phyloP scores from a whole-genome alignment of 1,284 basidiomycete genomes.

The Malassezia slooffiae region DNA sequence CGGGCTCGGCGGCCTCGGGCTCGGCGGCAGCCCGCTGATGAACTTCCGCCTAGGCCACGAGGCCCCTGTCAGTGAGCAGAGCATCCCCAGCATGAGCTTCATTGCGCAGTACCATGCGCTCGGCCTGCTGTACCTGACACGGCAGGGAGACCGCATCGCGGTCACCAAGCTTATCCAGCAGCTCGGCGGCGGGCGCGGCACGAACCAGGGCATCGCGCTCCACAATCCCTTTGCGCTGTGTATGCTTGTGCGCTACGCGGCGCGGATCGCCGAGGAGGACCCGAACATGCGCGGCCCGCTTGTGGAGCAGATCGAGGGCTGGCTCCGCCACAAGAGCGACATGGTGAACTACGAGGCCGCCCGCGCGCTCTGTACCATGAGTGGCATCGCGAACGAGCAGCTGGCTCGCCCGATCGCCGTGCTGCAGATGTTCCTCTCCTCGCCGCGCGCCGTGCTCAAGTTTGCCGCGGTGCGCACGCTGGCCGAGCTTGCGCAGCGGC shows the following conservation, averaged over 20 bases:
- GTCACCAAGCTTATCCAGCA: constrained; percentile 99
- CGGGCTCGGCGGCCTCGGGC: constrained; percentile 43
- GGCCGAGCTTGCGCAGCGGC: constrained; percentile 64
- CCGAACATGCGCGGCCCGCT: constrained; percentile 53
- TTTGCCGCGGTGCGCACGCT: constrained; percentile 95
- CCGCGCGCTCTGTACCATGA: constrained; percentile 92
- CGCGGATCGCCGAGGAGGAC: constrained; percentile 96
- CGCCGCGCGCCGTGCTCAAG: constrained; percentile 60
- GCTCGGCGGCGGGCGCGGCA: constrained; percentile 37
- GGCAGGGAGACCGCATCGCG: constrained; percentile 96
- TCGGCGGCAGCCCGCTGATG: constrained; percentile 49
- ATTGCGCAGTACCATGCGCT: constrained; percentile 96
- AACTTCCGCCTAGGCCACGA: constrained; percentile 26
- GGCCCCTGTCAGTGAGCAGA: constrained; percentile 52
- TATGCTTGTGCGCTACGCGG: constrained; percentile 95
- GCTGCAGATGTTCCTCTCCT: constrained; percentile 44
- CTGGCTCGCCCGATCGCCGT: constrained; percentile 66
- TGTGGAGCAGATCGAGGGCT: constrained; percentile 84
- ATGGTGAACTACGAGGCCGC: constrained; percentile 99
- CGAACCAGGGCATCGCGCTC: constrained; percentile 60
- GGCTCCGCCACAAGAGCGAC: constrained; percentile 96
- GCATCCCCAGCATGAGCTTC: constrained; percentile 54
- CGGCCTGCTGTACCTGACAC: constrained; percentile 83
- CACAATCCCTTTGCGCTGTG: constrained; percentile 97
- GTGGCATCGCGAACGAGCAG: constrained; percentile 64